phyloP scores from a whole-genome alignment of 345 rosid genomes.

The Anastatica hierochuntica region DNA sequence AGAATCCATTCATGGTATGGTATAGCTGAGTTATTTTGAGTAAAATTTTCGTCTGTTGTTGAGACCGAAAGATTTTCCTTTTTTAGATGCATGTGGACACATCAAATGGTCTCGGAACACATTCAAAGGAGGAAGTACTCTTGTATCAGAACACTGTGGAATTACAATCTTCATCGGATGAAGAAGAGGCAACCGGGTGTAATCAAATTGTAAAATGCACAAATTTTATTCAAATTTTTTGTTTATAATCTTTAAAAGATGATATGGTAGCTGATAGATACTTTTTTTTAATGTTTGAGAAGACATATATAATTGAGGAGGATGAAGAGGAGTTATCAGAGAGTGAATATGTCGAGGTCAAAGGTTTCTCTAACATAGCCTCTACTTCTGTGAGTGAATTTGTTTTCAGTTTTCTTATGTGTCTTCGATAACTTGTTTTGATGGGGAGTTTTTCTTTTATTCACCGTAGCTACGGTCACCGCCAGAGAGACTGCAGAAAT shows the following conservation, averaged over 20 bases:
- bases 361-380: not conserved
- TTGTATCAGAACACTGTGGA: not conserved
- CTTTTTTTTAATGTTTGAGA: not conserved
- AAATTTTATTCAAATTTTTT: not conserved
- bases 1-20: not conserved
- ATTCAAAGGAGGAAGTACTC: not conserved
- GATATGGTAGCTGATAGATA: not conserved
- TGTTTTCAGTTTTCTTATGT: not conserved
- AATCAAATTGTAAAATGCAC: conserved; percentile 11
- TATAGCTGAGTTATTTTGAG: not conserved
- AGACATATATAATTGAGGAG: conserved; percentile 8
- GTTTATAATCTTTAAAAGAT: conserved; percentile 5
- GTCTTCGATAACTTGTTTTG: not conserved
- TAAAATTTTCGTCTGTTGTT: not conserved
- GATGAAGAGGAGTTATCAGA: conserved; percentile 18
- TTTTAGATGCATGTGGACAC: conserved; percentile 2
- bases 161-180: not conserved
- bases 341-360: not conserved
- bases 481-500: conserved; percentile 14
- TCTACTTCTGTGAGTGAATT: conserved; percentile 10
- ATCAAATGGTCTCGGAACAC: not conserved
- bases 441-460: not conserved
- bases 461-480: conserved; percentile 11
- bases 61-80: not conserved
- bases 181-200: not conserved